phyloP scores from a whole-genome alignment of 805 yeast genomes.

The Blastobotrys attinorum region DNA sequence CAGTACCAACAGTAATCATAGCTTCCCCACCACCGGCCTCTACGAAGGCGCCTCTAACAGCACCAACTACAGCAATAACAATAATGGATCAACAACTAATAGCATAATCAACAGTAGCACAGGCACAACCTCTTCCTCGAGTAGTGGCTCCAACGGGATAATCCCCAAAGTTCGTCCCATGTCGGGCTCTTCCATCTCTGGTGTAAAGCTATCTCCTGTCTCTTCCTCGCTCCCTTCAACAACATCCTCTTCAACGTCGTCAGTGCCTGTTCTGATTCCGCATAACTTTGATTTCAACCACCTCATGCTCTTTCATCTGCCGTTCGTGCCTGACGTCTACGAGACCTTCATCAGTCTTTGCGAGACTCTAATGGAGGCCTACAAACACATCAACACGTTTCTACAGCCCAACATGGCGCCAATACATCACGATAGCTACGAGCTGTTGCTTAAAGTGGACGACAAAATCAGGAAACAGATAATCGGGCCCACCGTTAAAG shows the following conservation, averaged over 20 bases:
- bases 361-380: slow-evolving; percentile 18
- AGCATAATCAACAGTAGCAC: background rate
- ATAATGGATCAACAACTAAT: background rate
- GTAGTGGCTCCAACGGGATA: background rate
- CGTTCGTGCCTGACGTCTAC: slow-evolving; percentile 22
- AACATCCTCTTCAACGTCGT: background rate
- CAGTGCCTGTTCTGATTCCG: background rate
- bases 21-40: too few relatives aligned
- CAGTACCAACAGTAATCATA: background rate
- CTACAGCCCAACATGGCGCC: slow-evolving; percentile 4
- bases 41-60: too few relatives aligned
- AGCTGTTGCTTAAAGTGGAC: slow-evolving; percentile 18
- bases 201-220: background rate
- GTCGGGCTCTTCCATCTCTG: background rate
- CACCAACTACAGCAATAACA: background rate
- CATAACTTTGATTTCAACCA: slow-evolving; percentile 12
- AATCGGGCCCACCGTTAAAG: slow-evolving; percentile 18
- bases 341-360: slow-evolving; percentile 22
- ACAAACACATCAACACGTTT: slow-evolving; percentile 11
- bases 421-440: slow-evolving; percentile 13
- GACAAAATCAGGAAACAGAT: slow-evolving; percentile 16
- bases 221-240: background rate
- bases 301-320: slow-evolving; percentile 19
- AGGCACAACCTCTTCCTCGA: background rate
- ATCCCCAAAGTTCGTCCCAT: background rate